Evolutionary conservation across 352 stramenopile genomes (phyloP).

Genomic region (Globisporangium paroecandrum): DNA sequence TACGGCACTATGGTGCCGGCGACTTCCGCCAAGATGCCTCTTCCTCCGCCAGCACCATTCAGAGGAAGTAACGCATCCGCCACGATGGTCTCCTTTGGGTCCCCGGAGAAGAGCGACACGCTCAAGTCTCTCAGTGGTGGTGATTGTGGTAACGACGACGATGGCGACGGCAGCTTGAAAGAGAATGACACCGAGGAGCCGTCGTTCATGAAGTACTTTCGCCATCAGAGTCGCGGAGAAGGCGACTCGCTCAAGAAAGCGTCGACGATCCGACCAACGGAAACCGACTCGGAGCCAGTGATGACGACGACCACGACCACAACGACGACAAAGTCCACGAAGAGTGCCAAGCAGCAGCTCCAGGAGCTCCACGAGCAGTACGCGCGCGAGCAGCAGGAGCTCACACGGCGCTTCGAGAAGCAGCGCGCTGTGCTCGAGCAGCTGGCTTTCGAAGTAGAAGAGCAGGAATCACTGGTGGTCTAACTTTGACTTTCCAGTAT

Average conservation of each 20-base stretch:
- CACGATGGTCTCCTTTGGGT: constrained; percentile 8
- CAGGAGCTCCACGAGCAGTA: constrained; percentile 55
- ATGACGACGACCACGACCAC: constrained; percentile 10
- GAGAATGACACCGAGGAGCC: constrained; percentile 31
- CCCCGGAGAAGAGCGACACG: constrained; percentile 5
- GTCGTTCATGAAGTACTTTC: constrained; percentile 86
- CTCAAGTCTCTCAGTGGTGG: constrained; percentile 7
- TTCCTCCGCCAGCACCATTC: constrained; percentile 19
- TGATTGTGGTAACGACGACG: constrained; percentile 6
- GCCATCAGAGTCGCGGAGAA: constrained; percentile 18
- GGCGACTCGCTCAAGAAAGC: constrained; percentile 24
- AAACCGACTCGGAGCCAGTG: neutral
- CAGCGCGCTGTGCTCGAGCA: constrained; percentile 48
- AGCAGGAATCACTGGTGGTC: constrained; percentile 17
- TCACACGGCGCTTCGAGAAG: constrained; percentile 38
- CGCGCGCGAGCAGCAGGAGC: constrained; percentile 34
- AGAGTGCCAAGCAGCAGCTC: constrained; percentile 37
- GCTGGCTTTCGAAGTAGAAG: constrained; percentile 24
- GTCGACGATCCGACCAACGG: constrained; percentile 15
- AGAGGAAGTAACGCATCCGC: neutral
- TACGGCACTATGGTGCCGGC: constrained; percentile 59
- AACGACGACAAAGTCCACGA: constrained; percentile 16
- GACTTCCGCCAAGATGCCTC: neutral
- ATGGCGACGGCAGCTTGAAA: constrained; percentile 14
- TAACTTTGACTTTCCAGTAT: neutral